These are phyloP conservation scores for Sarocladium oryzae DNA, from an alignment of 2,329 filamentous ascomycete genomes.

Conservation along the genomic window DNA sequence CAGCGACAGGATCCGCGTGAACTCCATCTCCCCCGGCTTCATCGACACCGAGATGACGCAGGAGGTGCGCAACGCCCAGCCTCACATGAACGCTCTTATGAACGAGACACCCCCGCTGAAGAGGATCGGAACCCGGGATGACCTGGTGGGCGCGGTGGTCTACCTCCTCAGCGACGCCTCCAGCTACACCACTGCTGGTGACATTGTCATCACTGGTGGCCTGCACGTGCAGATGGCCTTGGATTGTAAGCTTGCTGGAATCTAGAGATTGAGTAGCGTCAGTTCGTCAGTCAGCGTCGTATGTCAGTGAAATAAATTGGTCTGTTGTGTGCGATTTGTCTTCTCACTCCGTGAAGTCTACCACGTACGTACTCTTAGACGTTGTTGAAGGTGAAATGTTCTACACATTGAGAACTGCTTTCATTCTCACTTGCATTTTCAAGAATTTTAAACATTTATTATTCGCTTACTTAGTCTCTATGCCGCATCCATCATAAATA, in stretches of 20 bases:
- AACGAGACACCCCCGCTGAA: slow-evolving; percentile 51
- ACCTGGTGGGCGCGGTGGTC: slow-evolving; percentile 49
- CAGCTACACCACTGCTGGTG: slow-evolving; percentile 29
- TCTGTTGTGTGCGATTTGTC: background rate
- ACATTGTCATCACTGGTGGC: background rate
- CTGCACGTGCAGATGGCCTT: background rate
- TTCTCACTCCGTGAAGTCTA: no score
- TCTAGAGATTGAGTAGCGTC: background rate
- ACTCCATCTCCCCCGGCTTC: background rate
- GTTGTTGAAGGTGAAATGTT: no score
- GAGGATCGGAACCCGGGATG: slow-evolving; percentile 41
- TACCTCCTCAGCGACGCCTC: slow-evolving; percentile 45
- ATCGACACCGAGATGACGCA: slow-evolving; percentile 40
- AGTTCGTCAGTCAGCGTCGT: background rate
- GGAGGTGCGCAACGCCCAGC: slow-evolving; percentile 25
- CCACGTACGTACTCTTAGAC: no score
- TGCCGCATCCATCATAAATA: no score
- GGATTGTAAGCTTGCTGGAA: background rate
- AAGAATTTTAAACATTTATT: background rate
- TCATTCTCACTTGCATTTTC: background rate
- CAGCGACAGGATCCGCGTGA: background rate
- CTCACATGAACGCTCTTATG: slow-evolving; percentile 48
- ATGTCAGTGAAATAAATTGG: background rate
- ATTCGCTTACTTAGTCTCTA: background rate
- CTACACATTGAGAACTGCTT: no score